Evolutionary conservation across 345 rosid genomes (phyloP), one percentile per base, ranked within the genome.

Genomic region (Euclidium syriacum): DNA sequence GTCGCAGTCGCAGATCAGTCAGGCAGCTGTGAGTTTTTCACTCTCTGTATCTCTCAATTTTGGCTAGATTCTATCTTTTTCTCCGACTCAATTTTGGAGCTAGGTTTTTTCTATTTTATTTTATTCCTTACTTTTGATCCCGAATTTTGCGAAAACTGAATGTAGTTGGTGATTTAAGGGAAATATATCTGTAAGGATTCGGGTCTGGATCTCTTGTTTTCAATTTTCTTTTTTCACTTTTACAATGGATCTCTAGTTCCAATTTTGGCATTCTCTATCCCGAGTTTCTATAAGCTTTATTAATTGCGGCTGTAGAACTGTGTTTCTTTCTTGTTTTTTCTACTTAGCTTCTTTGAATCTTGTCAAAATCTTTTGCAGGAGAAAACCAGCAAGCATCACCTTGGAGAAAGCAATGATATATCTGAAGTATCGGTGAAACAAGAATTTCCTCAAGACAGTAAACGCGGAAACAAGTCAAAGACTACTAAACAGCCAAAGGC

Each of bases 401-500:
- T 70, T 54, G 70, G 55, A 32, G 40, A 52, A 32, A 68, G 38
- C 35, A 76, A 56, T 34, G 58, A 71, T 6, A 44, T 68, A 47
- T 47, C 62, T 33, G 58, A 65, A 70, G 64, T 38, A 17, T 29
- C 36, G 10, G 62, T 65, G 43, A 70, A 72, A 61, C 60, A 67
- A 50, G 75, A 58, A 57, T 36, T 60, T 63, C 35, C 69, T 10
- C 61, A 62, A 50, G 65, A 70, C 20, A 54, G 36, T 62, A 78
- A 71, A 70, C 75, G n/a, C 40, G 71, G 44, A 23, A 68, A 15
- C 44, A 85, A 67, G 67, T 42, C 74, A 14, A 87, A 70, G 75
- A 62, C 15, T 52, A 32, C 56, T 35, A 80, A 81, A 73, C 73
- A 44, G 59, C 25, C 55, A 5, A 78, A 73, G 67, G 47, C 77